Conservation (phyloP, 192 early-diverging fungal species). For the Rhizophagus sp. region DNA sequence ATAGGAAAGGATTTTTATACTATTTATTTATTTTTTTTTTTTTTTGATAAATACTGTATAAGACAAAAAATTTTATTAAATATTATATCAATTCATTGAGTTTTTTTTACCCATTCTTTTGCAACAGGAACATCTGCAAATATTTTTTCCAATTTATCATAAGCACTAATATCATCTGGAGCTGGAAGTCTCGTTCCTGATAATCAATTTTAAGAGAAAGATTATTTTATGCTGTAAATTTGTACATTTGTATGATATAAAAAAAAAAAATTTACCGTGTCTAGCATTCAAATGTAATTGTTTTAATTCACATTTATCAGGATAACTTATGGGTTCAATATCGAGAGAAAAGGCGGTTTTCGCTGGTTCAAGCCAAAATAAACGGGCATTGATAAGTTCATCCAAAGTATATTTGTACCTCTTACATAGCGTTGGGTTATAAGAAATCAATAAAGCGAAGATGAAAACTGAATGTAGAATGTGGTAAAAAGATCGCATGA, state of each 20-base stretch:
- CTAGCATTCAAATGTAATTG: too few relatives aligned
- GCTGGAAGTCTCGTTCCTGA: background rate
- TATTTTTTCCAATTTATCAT: background rate
- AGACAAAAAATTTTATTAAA: background rate
- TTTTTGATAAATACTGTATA: too few relatives aligned
- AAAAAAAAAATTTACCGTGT: background rate
- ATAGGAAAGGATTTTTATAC: constrained; percentile 2
- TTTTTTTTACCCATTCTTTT: constrained; percentile 2
- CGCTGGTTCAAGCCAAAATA: background rate
- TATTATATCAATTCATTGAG: background rate
- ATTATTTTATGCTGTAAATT: background rate
- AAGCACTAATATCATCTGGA: background rate
- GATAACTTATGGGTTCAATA: background rate
- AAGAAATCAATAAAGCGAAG: too few relatives aligned
- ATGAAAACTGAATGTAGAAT: too few relatives aligned
- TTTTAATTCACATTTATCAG: too few relatives aligned
- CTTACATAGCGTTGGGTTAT: too few relatives aligned
- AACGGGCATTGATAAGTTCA: background rate
- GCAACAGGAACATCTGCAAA: background rate
- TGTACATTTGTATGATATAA: background rate
- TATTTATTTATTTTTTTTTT: background rate
- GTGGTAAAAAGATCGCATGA: too few relatives aligned
- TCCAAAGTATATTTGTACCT: background rate
- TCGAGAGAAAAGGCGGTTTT: background rate
- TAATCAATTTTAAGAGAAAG: background rate